Base-by-base conservation (phyloP, 2,329 filamentous ascomycete species). In the Aspergillus novoparasiticus region DNA sequence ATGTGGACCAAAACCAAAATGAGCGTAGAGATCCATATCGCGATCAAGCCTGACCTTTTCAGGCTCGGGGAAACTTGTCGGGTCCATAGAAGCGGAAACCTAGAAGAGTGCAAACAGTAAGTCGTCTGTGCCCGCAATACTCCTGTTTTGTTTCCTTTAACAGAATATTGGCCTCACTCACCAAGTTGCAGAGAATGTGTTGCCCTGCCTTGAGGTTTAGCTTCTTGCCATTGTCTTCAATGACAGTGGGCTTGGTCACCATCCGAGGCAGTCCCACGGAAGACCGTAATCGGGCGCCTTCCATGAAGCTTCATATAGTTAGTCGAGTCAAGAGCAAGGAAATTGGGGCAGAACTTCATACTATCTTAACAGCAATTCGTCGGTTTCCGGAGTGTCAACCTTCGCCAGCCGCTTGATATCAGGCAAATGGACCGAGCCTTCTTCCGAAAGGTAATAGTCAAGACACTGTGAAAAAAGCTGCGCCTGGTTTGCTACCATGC, bases 1-100 rank as follows among this genome's bases (percentile, higher is more conserved):
- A 68, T 91, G 87, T 10, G 88, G 84, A 0, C 89, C 89, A 2
- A 83, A 80, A 10, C 86, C 86, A 67, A 89, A 89, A 73, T 88
- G 85, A 61, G 90, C 83, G 72, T 93, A 93, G 1, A 79, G 76
- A 6, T 86, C 83, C 30, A 89, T 73, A 0, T 89, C 86, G 0
- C 90, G 86, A 19, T 85, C 82, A 0, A 90, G 85, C 66, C 87
- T 82, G 26, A 93, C 85, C 32, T 74, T 71, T 23, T 76, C 71
- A 12, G 79, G 78, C 46, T 80, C 75, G 5, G 75, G 73, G 66
- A 79, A 80, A 54, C 72, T 74, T 30, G 66, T 68, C 50, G 75
- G 69, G 51, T 80, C 78, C 46, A 72, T 72, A 58, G 74, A 75
- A 48, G 77, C 78, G 41, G 73, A 65, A 41, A 75, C 74, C 75